Conservation (phyloP, 768 basidiomycete species). For the Lentinula sp. region DNA sequence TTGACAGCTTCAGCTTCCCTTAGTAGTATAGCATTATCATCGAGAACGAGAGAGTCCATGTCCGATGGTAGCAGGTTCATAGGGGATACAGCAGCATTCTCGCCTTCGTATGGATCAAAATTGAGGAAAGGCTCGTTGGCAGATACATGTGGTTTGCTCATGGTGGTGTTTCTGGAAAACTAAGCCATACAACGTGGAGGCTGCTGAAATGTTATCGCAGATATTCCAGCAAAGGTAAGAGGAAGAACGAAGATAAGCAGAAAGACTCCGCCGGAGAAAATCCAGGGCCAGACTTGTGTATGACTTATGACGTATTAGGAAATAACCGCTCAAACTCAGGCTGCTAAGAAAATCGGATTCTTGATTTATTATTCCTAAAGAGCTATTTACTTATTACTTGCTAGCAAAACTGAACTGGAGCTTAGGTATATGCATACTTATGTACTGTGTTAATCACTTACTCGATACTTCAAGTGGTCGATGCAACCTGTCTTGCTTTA, state of each 20-base stretch:
- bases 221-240: not conserved
- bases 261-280: not conserved
- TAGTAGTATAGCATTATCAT: not conserved
- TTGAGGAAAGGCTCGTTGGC: conserved; percentile 46
- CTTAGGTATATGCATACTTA: no score
- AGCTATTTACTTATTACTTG: no score
- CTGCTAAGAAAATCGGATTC: no score
- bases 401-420: no score
- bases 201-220: not conserved
- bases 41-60: conserved; percentile 3
- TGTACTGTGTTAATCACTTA: no score
- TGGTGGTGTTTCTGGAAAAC: conserved; percentile 13
- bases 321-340: no score
- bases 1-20: not conserved
- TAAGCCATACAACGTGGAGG: not conserved
- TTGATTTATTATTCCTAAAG: no score
- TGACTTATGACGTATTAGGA: not conserved
- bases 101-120: conserved; percentile 40
- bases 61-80: conserved; percentile 10
- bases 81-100: not conserved
- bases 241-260: not conserved
- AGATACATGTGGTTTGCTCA: conserved; percentile 37
- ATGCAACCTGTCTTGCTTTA: not conserved
- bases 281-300: not conserved
- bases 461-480: no score